Evolutionary conservation across 139 green algal species (phyloP), one percentile per base, ranked within the genome.

Genomic region (Closterium sp.): DNA sequence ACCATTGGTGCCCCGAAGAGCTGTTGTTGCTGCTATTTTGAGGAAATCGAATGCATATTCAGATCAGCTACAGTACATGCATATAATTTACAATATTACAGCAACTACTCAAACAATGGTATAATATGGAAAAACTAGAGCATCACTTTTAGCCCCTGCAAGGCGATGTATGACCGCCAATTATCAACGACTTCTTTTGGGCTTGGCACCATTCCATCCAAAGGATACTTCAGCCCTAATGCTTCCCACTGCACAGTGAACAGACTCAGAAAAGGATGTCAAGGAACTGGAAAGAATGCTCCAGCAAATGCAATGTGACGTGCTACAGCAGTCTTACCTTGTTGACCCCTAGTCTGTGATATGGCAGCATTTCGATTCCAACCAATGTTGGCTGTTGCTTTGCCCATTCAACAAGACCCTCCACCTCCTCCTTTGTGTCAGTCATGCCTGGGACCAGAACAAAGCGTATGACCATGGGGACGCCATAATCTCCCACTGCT

Each of bases 341-440:
- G 45, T 90, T 90, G 38, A 90, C 88, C n/a, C 88, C 88, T 29
- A 90, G 88, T 17, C 42, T 70, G 45, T 90, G 88, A 31, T 90
- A 90, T 17, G 88, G 88, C 17, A 90, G 88, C 38, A 90, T 90
- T 31, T 90, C 88, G 21, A 90, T 31, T 9, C 88, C 88, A 19
- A 86, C 45, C 9, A 90, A 27, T 6, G 86, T 89, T 85, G 86
- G 86, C 86, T 89, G 86, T 17, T 34, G 31, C 86, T 89, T 89
- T 1, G 86, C 86, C 31, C 31, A 89, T 24, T 34, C 86, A 27
- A 89, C 31, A 38, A 89, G 86, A 27, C 86, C 86, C 86, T 89
- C 86, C 31, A 89, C 31, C 17, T 89, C 86, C 31, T 89, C 31
- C 31, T 89, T 38, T 38, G 86, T 89, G 19, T 89, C 86, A 24